Evolutionary conservation across 495 filamentous ascomycete species (phyloP), one percentile per base, ranked within the genome.

Genomic region (Penicillium crystallinum): DNA sequence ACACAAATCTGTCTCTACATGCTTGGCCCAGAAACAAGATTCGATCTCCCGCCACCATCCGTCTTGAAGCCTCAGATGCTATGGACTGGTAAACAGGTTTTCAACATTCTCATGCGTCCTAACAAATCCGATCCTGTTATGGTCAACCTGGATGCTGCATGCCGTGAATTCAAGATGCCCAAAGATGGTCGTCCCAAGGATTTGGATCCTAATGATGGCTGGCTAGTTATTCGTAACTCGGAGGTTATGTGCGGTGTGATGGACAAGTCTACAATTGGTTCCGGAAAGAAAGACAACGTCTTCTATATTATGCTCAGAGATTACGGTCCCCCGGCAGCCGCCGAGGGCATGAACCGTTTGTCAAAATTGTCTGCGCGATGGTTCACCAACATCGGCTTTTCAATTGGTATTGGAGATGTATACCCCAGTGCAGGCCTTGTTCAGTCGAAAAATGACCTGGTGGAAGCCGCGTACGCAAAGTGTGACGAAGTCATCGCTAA

Each of bases 1-100:
- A 84, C 85, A 10, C 87, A 96, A 57, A 84, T 97, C 38, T 95
- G 91, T 67, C 84, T 87, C 60, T 95, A 89, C 67, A 98, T 98
- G 93, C 86, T 96, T 49, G 82, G 91, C 36, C 89, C 86, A 6
- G 77, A 88, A 49, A 81, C 81, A 9, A 79, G 86, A 35, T 81
- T 97, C 47, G 90, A 97, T 53, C 72, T 98, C 4, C 93, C 93
- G 0, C 86, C 87, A 9, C 93, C 93, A 0, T 77, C 89, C 2
- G 83, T 97, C 43, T 50, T 95, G 37, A 95, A 91, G 58, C 93
- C 93, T 2, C 78, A 91, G 66, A 79, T 82, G 54, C 76, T 98
- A 19, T 98, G 93, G 93, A 98, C 95, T 6, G 95, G 93, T 51
- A 98, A 98, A 69, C 93, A 98, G 59, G 80, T 97, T 14, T 98